Evolutionary conservation across 768 basidiomycete genomes (phyloP), one percentile per base, ranked within the genome.

Genomic region (Epithele typhae): DNA sequence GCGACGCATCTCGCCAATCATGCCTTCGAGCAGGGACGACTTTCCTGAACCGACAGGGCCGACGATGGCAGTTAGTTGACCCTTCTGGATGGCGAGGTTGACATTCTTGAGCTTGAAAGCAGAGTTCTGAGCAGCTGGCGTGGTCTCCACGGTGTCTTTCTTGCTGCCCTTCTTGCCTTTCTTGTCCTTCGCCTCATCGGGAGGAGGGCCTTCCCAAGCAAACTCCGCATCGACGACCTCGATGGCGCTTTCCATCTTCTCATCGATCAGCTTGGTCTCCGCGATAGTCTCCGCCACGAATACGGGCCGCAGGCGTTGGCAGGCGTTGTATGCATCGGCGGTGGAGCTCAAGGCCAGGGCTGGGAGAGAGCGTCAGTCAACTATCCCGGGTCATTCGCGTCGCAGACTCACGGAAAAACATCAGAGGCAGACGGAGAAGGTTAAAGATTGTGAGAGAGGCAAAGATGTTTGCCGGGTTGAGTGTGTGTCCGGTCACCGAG

Each of bases 391-490:
- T 5, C 10, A 3, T 30, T 14, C 8, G 7, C 14, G 14, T 11
- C 3, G 15, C 8, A 11, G 15, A 10, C 14, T 24, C 3, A n/a
- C 72, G 76, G 40, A 78, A 62, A 52, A 92, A 74, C 84, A 89
- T 87, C 25, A 93, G 72, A 0, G 93, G 92, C 46, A 92, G 53
- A 18, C 92, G 75, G 36, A 94, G 73, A 17, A 96, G 67, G 53
- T 84, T 86, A 75, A 95, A 97, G 4, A 93, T 71, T 0, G 87
- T 83, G 42, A 97, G 69, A 18, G 91, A 91, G 18, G 92, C 72
- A 65, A 96, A 96, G 49, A 95, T 76, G 27, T 79, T 74, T 0
- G 82, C 82, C 0, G 94, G 76, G 18, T 83, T 67, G 25, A 90
- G 73, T 4, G 64, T 34, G 59, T 92, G 87, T 0, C 87, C 87